Base-by-base conservation (phyloP, 2,329 filamentous ascomycete species). In the Claviceps paspali region DNA sequence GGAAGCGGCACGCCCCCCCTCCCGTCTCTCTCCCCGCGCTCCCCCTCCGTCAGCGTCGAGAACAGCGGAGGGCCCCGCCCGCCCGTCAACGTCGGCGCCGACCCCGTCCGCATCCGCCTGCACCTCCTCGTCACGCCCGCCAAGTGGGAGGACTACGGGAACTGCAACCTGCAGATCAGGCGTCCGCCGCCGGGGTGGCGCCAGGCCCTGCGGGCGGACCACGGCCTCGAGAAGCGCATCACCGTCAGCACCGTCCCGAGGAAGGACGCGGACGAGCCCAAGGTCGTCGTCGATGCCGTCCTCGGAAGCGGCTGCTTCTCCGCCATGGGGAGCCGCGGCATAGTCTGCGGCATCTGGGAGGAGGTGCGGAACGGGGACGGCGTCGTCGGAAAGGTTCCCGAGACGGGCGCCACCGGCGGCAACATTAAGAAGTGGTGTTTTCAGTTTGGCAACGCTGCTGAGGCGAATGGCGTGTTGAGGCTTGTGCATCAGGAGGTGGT, bases 91-190 rank as follows among this genome's bases (percentile, higher is more conserved):
- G 76, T 84, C 40, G 79, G 79, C 38, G 45, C 45, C 5, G 58
- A 60, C 18, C 86, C 91, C 49, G 76, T 88, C 36, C 87, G 87
- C 48, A 83, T 95, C 47, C 72, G 86, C 26, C 71, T 96, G 10
- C 94, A 96, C 55, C 67, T 83, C 34, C 77, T 88, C 35, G 79
- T 86, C 41, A 66, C 73, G 1, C 66, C 74, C 10, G 76, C 76
- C 35, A 88, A 88, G 54, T 98, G 91, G 91, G 78, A 85, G 43
- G 87, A 96, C 53, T 77, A 87, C 63, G 88, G 91, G 45, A 78
- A 83, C 47, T 92, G 86, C 42, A 69, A 76, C 27, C 63, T 98
- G 41, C 84, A 82, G 12, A 85, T 98, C 49, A 76, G 86, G 53
- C 73, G 76, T 14, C 82, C 84, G n/a, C 79, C 67, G 36, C 71